Conservation (phyloP, 2,329 filamentous ascomycete genomes). For the Metarhizium robertsii region DNA sequence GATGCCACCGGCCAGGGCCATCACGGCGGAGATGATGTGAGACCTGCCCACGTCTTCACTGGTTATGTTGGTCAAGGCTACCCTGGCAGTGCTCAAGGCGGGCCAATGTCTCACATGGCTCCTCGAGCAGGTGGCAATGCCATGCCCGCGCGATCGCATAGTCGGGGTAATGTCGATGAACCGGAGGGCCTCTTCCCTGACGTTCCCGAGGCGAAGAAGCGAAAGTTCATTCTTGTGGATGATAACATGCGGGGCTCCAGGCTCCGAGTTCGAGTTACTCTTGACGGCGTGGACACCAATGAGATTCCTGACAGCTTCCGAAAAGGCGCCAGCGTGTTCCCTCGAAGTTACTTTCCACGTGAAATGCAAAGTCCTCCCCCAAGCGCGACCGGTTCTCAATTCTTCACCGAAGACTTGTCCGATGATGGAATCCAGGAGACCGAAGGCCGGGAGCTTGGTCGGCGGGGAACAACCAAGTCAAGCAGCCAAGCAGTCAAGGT, state of each 20-base stretch:
- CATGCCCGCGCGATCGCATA: slow-evolving; percentile 27
- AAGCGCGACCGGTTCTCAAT: slow-evolving; percentile 62
- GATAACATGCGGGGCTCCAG: slow-evolving; percentile 73
- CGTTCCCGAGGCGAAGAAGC: slow-evolving; percentile 79
- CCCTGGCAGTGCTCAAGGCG: slow-evolving; percentile 37
- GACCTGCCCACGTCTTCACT: slow-evolving; percentile 65
- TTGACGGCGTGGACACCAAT: slow-evolving; percentile 89
- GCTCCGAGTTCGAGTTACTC: slow-evolving; percentile 80
- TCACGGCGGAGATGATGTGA: slow-evolving; percentile 50
- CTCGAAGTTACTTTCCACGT: slow-evolving; percentile 82
- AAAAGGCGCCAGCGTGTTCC: slow-evolving; percentile 80
- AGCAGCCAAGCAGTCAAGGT: slow-evolving; percentile 45
- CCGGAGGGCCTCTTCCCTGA: slow-evolving; percentile 73
- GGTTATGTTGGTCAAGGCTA: slow-evolving; percentile 56
- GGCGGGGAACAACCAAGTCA: slow-evolving; percentile 22
- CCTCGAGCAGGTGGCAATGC: slow-evolving; percentile 22
- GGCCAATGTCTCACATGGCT: slow-evolving; percentile 55
- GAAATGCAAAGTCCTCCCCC: slow-evolving; percentile 86
- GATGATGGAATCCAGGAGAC: slow-evolving; percentile 45
- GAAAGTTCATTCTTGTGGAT: slow-evolving; percentile 94
- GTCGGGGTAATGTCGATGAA: slow-evolving; percentile 35
- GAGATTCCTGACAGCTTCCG: slow-evolving; percentile 96
- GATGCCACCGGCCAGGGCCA: slow-evolving; percentile 44
- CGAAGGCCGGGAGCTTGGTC: slow-evolving; percentile 34
- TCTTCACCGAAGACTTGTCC: slow-evolving; percentile 59